Evolutionary conservation across 78 protist species (phyloP), one percentile per base, ranked within the genome.

Genomic region (Blattamonas nauphoetae): DNA sequence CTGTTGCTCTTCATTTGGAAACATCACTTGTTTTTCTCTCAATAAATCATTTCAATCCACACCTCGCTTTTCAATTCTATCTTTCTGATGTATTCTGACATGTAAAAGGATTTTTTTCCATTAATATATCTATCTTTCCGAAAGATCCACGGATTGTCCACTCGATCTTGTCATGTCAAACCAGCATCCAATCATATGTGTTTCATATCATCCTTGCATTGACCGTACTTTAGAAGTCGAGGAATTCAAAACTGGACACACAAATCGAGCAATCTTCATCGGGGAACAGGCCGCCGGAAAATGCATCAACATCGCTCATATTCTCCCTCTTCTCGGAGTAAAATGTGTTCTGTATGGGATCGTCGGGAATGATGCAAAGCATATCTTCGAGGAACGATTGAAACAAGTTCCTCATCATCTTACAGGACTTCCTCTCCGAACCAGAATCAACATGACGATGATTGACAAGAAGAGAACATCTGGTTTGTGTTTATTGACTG

Each of bases 111-210:
- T n/a, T n/a, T n/a, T n/a, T n/a, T n/a, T n/a, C n/a, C n/a, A n/a
- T n/a, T n/a, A n/a, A n/a, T n/a, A n/a, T n/a, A n/a, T n/a, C n/a
- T n/a, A n/a, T n/a, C n/a, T n/a, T n/a, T n/a, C n/a, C n/a, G n/a
- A n/a, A n/a, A n/a, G n/a, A n/a, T n/a, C n/a, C n/a, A n/a, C n/a
- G n/a, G n/a, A n/a, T n/a, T n/a, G n/a, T n/a, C n/a, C n/a, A n/a
- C n/a, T n/a, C n/a, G n/a, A n/a, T n/a, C n/a, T n/a, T n/a, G n/a
- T n/a, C n/a, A n/a, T n/a, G n/a, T n/a, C n/a, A n/a, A n/a, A n/a
- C n/a, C n/a, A n/a, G 83, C 33, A 6, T 5, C 83, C 83, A 79
- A 79, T 79, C 6, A 6, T 79, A 32, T 79, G 83, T 79, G 83
- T 79, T 21, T 79, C 83, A 6, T 79, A 33, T 11, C 4, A 79